Conservation (phyloP, 2,329 filamentous ascomycete species). For the Fusarium sp. region DNA sequence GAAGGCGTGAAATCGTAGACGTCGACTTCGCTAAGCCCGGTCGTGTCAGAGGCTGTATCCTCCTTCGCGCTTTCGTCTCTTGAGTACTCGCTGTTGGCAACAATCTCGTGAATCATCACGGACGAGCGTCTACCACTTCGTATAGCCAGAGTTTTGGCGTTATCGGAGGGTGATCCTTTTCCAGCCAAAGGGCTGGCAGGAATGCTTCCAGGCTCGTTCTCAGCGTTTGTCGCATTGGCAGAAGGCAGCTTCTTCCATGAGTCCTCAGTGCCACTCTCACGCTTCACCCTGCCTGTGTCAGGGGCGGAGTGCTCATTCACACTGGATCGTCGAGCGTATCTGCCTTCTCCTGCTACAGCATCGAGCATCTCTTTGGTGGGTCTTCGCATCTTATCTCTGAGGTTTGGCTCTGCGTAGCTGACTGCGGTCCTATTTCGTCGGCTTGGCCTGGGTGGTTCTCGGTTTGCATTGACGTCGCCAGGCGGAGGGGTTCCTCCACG, state of each 20-base stretch:
- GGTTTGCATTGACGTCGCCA: constrained; percentile 63
- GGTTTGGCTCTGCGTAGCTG: constrained; percentile 84
- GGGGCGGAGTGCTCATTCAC: constrained; percentile 45
- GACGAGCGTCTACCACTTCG: constrained; percentile 58
- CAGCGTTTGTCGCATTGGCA: constrained; percentile 6
- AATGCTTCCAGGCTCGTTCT: constrained; percentile 37
- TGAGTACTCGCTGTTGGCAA: constrained; percentile 20
- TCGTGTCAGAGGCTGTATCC: constrained; percentile 33
- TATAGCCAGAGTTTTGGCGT: constrained; percentile 51
- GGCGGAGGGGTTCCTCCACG: constrained; percentile 69
- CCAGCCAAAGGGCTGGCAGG: constrained; percentile 56
- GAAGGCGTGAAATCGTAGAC: constrained; percentile 66
- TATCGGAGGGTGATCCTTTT: constrained; percentile 49
- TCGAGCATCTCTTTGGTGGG: constrained; percentile 81
- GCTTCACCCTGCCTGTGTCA: constrained; percentile 49
- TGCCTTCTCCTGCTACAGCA: constrained; percentile 75
- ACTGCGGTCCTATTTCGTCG: constrained; percentile 74
- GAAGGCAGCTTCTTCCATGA: constrained; percentile 49
- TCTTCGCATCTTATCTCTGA: constrained; percentile 85
- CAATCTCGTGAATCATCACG: constrained; percentile 34
- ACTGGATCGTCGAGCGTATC: constrained; percentile 58
- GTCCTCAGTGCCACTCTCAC: constrained; percentile 47
- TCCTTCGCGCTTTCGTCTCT: constrained; percentile 27
- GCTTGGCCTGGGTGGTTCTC: constrained; percentile 71
- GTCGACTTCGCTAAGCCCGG: constrained; percentile 53